Conservation (phyloP, 148 eudicot species). For the Vaccinium myrtillus region DNA sequence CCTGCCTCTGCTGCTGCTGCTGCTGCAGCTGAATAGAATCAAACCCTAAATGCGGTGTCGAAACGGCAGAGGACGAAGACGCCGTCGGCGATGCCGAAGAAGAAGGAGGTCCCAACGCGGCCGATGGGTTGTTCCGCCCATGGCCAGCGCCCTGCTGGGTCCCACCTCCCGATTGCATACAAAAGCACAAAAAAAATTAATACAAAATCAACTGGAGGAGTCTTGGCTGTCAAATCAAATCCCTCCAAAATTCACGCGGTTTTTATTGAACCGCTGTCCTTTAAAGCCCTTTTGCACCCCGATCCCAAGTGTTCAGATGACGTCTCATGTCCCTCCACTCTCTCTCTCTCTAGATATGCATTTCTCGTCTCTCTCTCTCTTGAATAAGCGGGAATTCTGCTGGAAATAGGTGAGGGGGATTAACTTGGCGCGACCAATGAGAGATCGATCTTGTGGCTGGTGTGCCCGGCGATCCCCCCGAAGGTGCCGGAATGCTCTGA, state of each 20-base stretch:
- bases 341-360: not conserved
- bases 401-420: constrained; percentile 11
- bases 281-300: constrained; percentile 21
- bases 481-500: constrained; percentile 27
- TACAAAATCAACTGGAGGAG: constrained; percentile 4
- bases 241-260: constrained; percentile 32
- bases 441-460: constrained; percentile 32
- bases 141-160: constrained; percentile 54
- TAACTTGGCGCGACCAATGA: constrained; percentile 11
- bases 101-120: constrained; percentile 33
- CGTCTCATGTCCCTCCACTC: constrained; percentile 11
- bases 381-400: constrained; percentile 8
- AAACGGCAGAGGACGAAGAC: constrained; percentile 74
- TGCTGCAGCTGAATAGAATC: constrained; percentile 64
- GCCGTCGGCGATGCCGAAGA: constrained; percentile 76
- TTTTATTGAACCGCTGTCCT: constrained; percentile 19
- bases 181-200: not conserved
- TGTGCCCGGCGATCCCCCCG: constrained; percentile 20
- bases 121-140: constrained; percentile 56
- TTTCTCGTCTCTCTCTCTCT: not conserved
- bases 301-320: constrained; percentile 32
- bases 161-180: constrained; percentile 90
- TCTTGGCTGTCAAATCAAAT: constrained; percentile 13
- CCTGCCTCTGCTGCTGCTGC: constrained; percentile 53
- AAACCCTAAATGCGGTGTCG: constrained; percentile 59